Evolutionary conservation across 495 filamentous ascomycete species (phyloP), one percentile per base, ranked within the genome.

Genomic region (Trichoderma virens): DNA sequence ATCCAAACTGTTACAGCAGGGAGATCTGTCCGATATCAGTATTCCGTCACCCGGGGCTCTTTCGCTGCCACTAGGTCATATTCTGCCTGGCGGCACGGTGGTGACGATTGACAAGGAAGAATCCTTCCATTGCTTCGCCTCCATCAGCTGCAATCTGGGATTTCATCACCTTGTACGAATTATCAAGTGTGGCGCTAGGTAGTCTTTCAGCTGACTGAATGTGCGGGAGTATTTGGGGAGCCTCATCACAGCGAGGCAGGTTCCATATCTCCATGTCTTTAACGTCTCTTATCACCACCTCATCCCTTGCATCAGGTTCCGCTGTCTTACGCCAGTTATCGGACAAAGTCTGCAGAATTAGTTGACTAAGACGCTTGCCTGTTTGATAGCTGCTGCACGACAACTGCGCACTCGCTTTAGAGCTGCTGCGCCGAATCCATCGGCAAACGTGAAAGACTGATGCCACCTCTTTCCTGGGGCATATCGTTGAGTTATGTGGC

Each of bases 381-480:
- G 51, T 25, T 30, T 16, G n/a, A n/a, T n/a, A 56, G 51, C 51
- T 16, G 51, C 51, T 28, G 51, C 51, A 56, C 25, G 20, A 25
- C 25, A 9, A 56, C 25, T 31, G 13, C 51, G 3, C 23, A 14
- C 27, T 16, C 25, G 51, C 51, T 30, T 9, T 9, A 56, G 25
- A 56, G 51, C 51, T 28, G 23, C 30, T 28, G 51, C 8, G 51
- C 51, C 51, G 51, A 56, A 28, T 27, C 27, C 27, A 20, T 56
- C 51, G 51, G 51, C 51, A 30, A 3, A 28, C 25, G 51, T 31
- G n/a, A 45, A 23, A 14, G 16, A 38, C 70, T 30, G 51, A 71
- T 73, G 45, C 59, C 66, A 63, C 38, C 64, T 54, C 64, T 54
- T 31, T 62, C 64, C 18, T 51, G 34, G 31, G 23, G 45, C 32